Percentiles rank a stretch among this genome's conserved stretches.
phyloP scores from a whole-genome alignment of 257 asterid genomes.

The Solanum boliviense region DNA sequence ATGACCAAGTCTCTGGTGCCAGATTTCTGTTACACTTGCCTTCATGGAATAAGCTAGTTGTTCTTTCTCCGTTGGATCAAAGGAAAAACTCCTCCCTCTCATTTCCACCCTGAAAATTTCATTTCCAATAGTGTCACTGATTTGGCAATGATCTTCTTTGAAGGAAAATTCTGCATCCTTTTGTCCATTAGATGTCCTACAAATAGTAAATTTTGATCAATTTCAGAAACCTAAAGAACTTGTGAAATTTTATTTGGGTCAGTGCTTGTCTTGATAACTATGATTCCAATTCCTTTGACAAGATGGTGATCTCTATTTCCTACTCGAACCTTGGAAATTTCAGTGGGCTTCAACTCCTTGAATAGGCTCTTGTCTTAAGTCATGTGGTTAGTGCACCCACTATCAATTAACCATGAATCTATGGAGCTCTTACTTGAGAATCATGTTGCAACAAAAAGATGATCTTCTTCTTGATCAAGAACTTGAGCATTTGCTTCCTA shows the following conservation, averaged over 20 bases:
- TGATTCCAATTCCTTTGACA: neutral
- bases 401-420: neutral
- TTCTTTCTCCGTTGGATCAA: neutral
- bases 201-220: neutral
- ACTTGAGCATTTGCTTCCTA: neutral
- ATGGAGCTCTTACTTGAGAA: neutral
- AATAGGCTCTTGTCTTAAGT: neutral
- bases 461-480: neutral
- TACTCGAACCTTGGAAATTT: neutral
- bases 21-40: neutral
- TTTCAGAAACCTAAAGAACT: neutral
- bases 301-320: neutral
- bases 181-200: neutral
- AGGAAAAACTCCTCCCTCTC: neutral
- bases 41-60: neutral
- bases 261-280: neutral
- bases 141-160: neutral
- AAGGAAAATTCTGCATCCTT: neutral
- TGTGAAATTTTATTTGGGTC: no score
- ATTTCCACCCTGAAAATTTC: neutral
- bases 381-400: neutral
- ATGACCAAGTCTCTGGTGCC: neutral
- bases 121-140: neutral
- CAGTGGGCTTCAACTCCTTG: neutral
- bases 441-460: neutral